A percentile compares a stretch with the other conserved stretches of the same genome.
These are phyloP conservation scores for Scolecobasidium constrictum DNA, from an alignment of 2,329 filamentous ascomycete genomes.

Conservation along the genomic window DNA sequence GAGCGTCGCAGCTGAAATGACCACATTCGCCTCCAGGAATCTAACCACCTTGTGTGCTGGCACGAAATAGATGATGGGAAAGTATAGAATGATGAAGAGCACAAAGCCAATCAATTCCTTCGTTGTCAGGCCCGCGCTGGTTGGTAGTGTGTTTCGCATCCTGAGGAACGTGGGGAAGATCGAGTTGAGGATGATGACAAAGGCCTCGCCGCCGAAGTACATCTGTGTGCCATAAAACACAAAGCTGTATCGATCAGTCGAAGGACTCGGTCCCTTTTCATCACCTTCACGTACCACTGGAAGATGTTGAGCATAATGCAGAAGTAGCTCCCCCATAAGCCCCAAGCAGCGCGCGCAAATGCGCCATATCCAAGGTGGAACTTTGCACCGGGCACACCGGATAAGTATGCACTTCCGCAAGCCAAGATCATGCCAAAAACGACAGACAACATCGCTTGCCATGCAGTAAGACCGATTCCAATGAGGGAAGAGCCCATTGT, in stretches of 20 bases:
- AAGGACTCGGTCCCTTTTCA: not conserved
- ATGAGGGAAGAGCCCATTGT: slow-evolving; percentile 13
- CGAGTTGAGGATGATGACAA: slow-evolving; percentile 13
- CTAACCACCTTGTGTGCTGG: slow-evolving; percentile 13
- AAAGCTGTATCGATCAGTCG: too few species aligned
- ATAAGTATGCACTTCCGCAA: slow-evolving; percentile 12
- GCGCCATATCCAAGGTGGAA: slow-evolving; percentile 14
- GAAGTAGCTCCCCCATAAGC: slow-evolving; percentile 15
- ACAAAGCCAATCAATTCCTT: slow-evolving; percentile 13
- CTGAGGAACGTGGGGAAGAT: slow-evolving; percentile 14
- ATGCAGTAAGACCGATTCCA: slow-evolving; percentile 13
- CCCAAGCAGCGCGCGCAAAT: slow-evolving; percentile 14
- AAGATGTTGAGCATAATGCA: slow-evolving; percentile 16
- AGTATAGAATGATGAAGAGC: slow-evolving; percentile 13
- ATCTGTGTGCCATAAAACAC: slow-evolving; percentile 13
- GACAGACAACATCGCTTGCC: slow-evolving; percentile 8
- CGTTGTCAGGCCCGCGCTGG: slow-evolving; percentile 12
- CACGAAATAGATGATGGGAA: slow-evolving; percentile 14
- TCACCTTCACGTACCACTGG: slow-evolving; percentile 14
- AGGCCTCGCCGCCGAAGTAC: slow-evolving; percentile 15
- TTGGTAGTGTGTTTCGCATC: slow-evolving; percentile 16
- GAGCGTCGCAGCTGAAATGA: slow-evolving; percentile 11
- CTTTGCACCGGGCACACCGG: slow-evolving; percentile 13
- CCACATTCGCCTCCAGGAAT: slow-evolving; percentile 12
- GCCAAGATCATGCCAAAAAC: slow-evolving; percentile 14